Evolutionary conservation across 352 stramenopile genomes (phyloP).

Genomic region (Halophytophthora batemanensis): DNA sequence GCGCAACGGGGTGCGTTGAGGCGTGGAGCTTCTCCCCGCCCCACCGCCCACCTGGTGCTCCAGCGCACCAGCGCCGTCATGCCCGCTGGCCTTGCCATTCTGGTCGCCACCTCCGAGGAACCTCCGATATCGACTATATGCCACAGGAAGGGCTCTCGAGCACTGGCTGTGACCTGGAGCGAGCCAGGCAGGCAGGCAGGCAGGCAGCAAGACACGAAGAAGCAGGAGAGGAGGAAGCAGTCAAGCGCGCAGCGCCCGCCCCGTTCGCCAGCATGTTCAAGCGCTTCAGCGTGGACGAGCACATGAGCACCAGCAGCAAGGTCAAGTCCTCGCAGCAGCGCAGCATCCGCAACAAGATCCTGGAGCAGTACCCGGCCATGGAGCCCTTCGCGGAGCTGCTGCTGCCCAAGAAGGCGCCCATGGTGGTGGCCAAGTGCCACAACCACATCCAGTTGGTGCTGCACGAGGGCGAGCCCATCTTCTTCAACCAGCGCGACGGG

Average conservation of each 20-base stretch:
- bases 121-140: too few relatives aligned
- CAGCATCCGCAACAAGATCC: constrained; percentile 92
- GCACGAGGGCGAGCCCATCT: constrained; percentile 89
- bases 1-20: too few relatives aligned
- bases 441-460: constrained; percentile 91
- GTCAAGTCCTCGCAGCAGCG: constrained; percentile 97
- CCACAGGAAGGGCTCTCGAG: too few relatives aligned
- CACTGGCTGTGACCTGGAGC: not conserved
- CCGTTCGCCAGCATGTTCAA: constrained; percentile 88
- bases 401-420: constrained; percentile 94
- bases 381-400: constrained; percentile 86
- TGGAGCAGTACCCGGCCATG: constrained; percentile 92
- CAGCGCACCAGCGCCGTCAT: too few relatives aligned
- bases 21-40: too few relatives aligned
- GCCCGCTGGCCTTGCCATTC: too few relatives aligned
- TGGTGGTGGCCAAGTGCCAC: constrained; percentile 89
- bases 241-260: too few relatives aligned
- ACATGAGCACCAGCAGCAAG: constrained; percentile 95
- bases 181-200: not conserved
- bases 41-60: too few relatives aligned
- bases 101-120: too few relatives aligned
- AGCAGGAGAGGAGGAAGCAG: not conserved
- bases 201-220: too few relatives aligned
- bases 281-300: constrained; percentile 92
- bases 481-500: constrained; percentile 96